Base-by-base conservation (phyloP, 805 yeast genomes). In the Wickerhamomyces mucosus region DNA sequence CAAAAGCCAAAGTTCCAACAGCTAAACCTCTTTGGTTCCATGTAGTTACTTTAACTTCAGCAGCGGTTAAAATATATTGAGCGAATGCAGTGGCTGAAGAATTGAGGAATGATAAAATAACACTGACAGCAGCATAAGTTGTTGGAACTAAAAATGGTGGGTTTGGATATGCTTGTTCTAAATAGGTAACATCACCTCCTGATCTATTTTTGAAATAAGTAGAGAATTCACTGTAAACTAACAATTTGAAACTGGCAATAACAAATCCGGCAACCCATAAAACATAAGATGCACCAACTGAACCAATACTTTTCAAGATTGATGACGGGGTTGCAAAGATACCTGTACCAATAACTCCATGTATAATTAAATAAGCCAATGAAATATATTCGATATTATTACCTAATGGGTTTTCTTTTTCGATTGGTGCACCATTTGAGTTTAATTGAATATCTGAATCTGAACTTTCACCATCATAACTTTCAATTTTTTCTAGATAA, bases 311-410 rank as follows among this genome's bases (percentile, higher is more conserved):
- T n/a, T 47, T 50, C 13, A 66, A 48, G 28, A 72, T 55, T 3
- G 63, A 46, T 5, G 65, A 64, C 3, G 77, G 76, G 0, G 75
- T 69, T 6, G 65, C 57, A 44, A 72, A 72, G 18, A 72, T 71
- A 46, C 77, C 78, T 0, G 78, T 72, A 32, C 78, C 78, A 26
- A 72, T 59, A 39, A 72, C 62, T 33, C 78, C 74, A 36, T 67
- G 69, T 33, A 72, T 50, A 23, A 68, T 60, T 31, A 68, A 51
- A 34, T 69, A 70, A 30, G 68, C 64, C 34, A 83, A 76, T 17
- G 78, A 71, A 13, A 65, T 28, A 18, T 65, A 46, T 33, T 72
- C 72, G 23, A 70, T 44, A 21, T 60, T 57, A 27, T 62, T 49
- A 5, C 64, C 64, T 36, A 60, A 43, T 1, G 64, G 65, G 21